Conservation (phyloP, 2,329 filamentous ascomycete species). For the Epichloe hybrida region DNA sequence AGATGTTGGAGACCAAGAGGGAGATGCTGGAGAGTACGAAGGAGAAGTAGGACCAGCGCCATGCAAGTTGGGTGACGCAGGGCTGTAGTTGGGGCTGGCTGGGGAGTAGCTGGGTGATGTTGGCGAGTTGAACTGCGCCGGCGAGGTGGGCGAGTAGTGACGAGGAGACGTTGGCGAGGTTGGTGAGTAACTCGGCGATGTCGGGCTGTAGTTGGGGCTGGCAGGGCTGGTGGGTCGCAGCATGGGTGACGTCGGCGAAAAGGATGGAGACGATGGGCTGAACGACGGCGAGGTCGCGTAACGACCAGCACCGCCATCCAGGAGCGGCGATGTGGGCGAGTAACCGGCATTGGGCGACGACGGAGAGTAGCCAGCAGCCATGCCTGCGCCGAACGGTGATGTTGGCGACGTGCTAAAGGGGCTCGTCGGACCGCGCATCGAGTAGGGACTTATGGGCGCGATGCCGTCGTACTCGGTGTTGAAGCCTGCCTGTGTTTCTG, state of each 20-base stretch:
- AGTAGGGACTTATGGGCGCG: slow-evolving; percentile 50
- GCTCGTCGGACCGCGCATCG: slow-evolving; percentile 49
- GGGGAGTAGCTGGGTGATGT: slow-evolving; percentile 62
- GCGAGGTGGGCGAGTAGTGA: slow-evolving; percentile 58
- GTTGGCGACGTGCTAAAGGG: slow-evolving; percentile 62
- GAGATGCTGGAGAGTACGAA: slow-evolving; percentile 57
- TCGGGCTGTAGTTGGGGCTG: slow-evolving; percentile 50
- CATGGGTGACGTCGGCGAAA: slow-evolving; percentile 49
- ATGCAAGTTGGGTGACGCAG: slow-evolving; percentile 46
- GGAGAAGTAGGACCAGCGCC: slow-evolving; percentile 35
- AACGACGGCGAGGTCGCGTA: slow-evolving; percentile 49
- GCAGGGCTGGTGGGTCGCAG: slow-evolving; percentile 40
- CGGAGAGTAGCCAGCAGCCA: slow-evolving; percentile 54
- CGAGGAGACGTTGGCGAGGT: slow-evolving; percentile 43
- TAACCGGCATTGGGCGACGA: slow-evolving; percentile 61
- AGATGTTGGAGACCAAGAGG: slow-evolving; percentile 69
- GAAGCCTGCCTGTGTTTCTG: slow-evolving; percentile 55
- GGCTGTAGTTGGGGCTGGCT: slow-evolving; percentile 58
- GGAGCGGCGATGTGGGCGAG: slow-evolving; percentile 62
- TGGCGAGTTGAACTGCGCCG: slow-evolving; percentile 57
- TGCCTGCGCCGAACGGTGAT: slow-evolving; percentile 45
- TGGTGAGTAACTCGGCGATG: slow-evolving; percentile 51
- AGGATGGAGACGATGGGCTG: slow-evolving; percentile 49
- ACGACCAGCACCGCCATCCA: slow-evolving; percentile 37
- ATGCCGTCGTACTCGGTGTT: slow-evolving; percentile 21